These are phyloP conservation scores for Xylaria grammica DNA, from an alignment of 495 filamentous ascomycete species.

Conservation along the genomic window DNA sequence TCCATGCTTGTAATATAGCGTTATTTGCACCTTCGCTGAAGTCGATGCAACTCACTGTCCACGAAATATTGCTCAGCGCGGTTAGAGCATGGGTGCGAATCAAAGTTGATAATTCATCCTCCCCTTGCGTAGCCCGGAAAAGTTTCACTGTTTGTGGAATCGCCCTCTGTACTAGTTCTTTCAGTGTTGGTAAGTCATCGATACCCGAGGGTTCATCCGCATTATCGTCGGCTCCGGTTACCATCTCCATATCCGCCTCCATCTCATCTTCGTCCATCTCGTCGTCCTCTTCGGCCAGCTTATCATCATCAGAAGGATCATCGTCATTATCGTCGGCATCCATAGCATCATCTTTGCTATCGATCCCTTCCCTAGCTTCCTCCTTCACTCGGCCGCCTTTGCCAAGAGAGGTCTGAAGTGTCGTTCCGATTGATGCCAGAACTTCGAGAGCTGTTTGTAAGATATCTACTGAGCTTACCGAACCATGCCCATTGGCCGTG, in stretches of 20 bases:
- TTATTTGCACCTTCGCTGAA: conserved; percentile 48
- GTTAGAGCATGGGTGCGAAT: conserved; percentile 55
- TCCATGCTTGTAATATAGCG: conserved; percentile 53
- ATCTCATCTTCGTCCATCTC: conserved; percentile 52
- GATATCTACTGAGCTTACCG: conserved; percentile 38
- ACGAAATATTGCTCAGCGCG: conserved; percentile 65
- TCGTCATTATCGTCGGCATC: conserved; percentile 42
- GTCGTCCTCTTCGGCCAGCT: conserved; percentile 40
- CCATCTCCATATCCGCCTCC: conserved; percentile 63
- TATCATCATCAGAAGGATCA: conserved; percentile 32
- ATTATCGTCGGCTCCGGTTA: conserved; percentile 54
- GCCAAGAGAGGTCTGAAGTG: conserved; percentile 51
- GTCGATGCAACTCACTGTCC: conserved; percentile 59
- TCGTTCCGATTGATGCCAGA: conserved; percentile 63
- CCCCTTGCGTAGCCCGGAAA: conserved; percentile 28
- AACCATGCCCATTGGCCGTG: conserved; percentile 35
- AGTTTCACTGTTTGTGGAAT: conserved; percentile 56
- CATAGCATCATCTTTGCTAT: conserved; percentile 41
- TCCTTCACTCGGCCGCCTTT: conserved; percentile 41
- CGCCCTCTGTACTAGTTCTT: conserved; percentile 52
- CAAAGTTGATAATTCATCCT: conserved; percentile 30
- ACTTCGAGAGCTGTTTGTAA: conserved; percentile 59
- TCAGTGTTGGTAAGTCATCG: conserved; percentile 52
- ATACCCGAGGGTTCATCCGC: conserved; percentile 40
- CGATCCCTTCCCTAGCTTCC: conserved; percentile 36